phyloP scores from a whole-genome alignment of 2,329 filamentous ascomycete genomes.

The Colletotrichum sp. region DNA sequence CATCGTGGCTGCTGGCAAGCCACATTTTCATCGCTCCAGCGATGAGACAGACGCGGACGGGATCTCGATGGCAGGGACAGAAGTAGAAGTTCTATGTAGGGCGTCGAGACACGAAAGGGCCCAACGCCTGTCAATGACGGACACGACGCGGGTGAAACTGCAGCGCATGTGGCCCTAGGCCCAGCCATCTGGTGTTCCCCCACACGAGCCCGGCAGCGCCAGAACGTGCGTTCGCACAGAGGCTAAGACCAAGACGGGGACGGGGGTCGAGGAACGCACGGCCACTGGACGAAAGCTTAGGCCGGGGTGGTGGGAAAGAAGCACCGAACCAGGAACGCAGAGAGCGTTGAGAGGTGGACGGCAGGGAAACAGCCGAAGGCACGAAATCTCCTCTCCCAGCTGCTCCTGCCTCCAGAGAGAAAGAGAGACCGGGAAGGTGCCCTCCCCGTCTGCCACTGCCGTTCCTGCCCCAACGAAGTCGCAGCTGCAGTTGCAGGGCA shows the following conservation, averaged over 20 bases:
- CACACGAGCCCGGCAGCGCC: constrained; percentile 14
- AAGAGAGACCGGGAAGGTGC: too few species aligned
- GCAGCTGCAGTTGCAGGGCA: background rate
- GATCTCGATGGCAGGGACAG: background rate
- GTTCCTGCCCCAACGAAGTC: background rate
- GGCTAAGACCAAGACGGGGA: constrained; percentile 1
- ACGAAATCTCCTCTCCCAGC: background rate
- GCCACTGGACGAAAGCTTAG: constrained; percentile 16
- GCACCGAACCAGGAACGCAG: background rate
- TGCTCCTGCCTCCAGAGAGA: too few species aligned
- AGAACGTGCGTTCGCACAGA: constrained; percentile 17
- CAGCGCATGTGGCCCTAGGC: background rate
- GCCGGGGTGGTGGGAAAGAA: background rate
- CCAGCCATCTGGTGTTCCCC: constrained; percentile 13
- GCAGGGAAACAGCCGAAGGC: constrained; percentile 8
- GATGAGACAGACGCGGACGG: background rate
- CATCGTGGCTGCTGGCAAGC: background rate
- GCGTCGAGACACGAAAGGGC: background rate
- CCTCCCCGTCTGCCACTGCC: background rate
- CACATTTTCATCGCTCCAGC: background rate
- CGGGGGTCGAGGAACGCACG: constrained; percentile 9
- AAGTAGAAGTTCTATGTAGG: background rate
- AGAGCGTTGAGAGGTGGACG: constrained; percentile 2
- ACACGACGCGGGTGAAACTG: background rate
- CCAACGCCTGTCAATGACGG: background rate